These are phyloP conservation scores for Syzygium jambos DNA, from an alignment of 345 rosid genomes.

Conservation along the genomic window DNA sequence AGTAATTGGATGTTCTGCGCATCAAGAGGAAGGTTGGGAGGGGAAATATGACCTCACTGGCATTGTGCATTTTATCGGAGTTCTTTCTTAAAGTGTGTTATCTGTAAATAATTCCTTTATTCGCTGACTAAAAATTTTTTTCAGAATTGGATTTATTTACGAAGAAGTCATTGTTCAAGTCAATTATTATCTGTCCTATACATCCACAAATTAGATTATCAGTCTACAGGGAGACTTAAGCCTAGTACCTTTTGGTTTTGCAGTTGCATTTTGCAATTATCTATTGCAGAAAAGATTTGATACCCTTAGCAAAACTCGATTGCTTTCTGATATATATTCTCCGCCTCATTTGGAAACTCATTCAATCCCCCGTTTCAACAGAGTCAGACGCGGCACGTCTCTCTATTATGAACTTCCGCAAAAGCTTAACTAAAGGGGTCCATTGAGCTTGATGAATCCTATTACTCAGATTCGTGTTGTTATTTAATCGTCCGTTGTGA, in stretches of 20 bases:
- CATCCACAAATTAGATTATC: background rate
- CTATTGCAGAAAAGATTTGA: background rate
- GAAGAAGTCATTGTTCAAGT: background rate
- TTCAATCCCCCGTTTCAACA: background rate
- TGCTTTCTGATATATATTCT: background rate
- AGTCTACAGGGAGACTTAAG: background rate
- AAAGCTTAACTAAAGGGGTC: background rate
- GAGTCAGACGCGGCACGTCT: background rate
- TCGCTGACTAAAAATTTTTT: background rate
- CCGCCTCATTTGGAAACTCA: background rate
- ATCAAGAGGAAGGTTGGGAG: background rate
- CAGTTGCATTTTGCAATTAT: background rate
- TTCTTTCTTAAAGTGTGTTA: background rate
- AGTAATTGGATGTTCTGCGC: background rate
- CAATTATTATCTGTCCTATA: background rate
- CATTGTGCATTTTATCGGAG: background rate
- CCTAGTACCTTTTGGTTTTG: background rate
- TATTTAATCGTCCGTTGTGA: background rate
- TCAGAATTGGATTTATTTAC: background rate
- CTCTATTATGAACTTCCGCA: background rate
- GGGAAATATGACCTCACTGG: background rate
- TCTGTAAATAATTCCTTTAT: background rate
- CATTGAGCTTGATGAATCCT: background rate
- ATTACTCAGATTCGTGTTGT: background rate
- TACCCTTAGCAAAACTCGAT: background rate